A percentile compares a stretch with the other conserved stretches of the same genome.
Conservation (phyloP, 805 yeast genomes). For the Kodamaea nitidulidarum region DNA sequence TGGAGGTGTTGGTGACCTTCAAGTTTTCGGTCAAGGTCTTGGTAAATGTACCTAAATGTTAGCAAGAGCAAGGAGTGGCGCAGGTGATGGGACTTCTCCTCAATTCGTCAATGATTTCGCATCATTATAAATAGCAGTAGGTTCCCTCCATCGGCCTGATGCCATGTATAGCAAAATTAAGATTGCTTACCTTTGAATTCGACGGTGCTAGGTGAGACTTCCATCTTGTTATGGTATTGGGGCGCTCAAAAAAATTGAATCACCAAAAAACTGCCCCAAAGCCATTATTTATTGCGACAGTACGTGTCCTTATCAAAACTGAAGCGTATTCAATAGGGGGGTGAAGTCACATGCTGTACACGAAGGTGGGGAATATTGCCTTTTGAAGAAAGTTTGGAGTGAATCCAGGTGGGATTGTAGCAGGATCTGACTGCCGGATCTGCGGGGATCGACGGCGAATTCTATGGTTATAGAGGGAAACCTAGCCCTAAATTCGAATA, state of each 20-base stretch:
- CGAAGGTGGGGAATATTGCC: slow-evolving; percentile 4
- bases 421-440: too few relatives aligned
- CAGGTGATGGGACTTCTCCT: neutral
- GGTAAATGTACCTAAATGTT: slow-evolving; percentile 63
- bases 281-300: slow-evolving; percentile 1
- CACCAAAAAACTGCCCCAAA: neutral
- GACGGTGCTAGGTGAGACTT: slow-evolving; percentile 66
- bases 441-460: too few relatives aligned
- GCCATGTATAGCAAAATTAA: too few relatives aligned
- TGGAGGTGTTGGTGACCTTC: slow-evolving; percentile 51
- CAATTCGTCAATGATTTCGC: too few relatives aligned
- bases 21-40: slow-evolving; percentile 64
- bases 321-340: neutral
- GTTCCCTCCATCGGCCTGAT: too few relatives aligned
- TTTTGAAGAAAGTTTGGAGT: neutral
- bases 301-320: slow-evolving; percentile 3
- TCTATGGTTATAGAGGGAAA: too few relatives aligned
- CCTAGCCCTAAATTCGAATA: too few relatives aligned
- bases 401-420: too few relatives aligned
- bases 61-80: slow-evolving; percentile 7
- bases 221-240: slow-evolving; percentile 40
- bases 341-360: slow-evolving; percentile 2
- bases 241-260: neutral
- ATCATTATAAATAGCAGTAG: too few relatives aligned
- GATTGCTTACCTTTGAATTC: slow-evolving; percentile 73